Percentiles rank a stretch among this genome's conserved stretches.
Evolutionary conservation across 495 filamentous ascomycete genomes (phyloP).

Genomic region (Usnea hakonensis): DNA sequence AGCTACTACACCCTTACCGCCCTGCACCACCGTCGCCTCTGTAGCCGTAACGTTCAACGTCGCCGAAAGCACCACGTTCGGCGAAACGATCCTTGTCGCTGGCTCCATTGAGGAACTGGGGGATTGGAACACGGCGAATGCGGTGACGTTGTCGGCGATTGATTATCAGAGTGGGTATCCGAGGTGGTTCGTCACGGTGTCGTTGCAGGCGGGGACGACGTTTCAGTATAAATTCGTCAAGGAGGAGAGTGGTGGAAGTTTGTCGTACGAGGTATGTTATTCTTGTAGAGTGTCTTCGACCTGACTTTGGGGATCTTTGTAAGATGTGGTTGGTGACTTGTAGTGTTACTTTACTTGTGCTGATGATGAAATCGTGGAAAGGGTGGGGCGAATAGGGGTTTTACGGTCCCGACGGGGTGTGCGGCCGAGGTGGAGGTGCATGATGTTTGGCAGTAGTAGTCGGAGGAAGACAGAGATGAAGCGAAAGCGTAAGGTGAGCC

Average conservation of each 20-base stretch:
- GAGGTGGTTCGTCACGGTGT: slow-evolving; percentile 49
- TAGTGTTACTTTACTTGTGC: no score
- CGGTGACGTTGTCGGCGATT: slow-evolving; percentile 44
- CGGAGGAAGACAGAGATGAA: not conserved
- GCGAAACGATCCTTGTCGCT: slow-evolving; percentile 52
- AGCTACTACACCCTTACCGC: slow-evolving; percentile 33
- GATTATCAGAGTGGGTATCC: slow-evolving; percentile 49
- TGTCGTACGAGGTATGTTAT: slow-evolving; percentile 41
- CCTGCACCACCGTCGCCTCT: slow-evolving; percentile 38
- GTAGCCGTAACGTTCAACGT: slow-evolving; percentile 56
- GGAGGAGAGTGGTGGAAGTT: slow-evolving; percentile 41
- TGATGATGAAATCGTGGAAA: slow-evolving; percentile 28
- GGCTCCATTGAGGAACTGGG: slow-evolving; percentile 51
- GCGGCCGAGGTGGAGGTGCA: slow-evolving; percentile 12
- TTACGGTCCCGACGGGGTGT: slow-evolving; percentile 47
- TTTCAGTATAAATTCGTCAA: slow-evolving; percentile 67
- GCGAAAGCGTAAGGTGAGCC: not conserved
- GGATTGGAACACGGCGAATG: slow-evolving; percentile 45
- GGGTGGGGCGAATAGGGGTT: slow-evolving; percentile 53
- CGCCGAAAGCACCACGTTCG: slow-evolving; percentile 44
- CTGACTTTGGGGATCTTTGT: no score
- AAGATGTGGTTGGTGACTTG: no score
- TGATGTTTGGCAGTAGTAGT: slow-evolving; percentile 5
- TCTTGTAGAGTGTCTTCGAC: not conserved
- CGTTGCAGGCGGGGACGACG: slow-evolving; percentile 41